Base-by-base conservation (phyloP, 2,329 filamentous ascomycete species). In the Aspergillus clavatus region DNA sequence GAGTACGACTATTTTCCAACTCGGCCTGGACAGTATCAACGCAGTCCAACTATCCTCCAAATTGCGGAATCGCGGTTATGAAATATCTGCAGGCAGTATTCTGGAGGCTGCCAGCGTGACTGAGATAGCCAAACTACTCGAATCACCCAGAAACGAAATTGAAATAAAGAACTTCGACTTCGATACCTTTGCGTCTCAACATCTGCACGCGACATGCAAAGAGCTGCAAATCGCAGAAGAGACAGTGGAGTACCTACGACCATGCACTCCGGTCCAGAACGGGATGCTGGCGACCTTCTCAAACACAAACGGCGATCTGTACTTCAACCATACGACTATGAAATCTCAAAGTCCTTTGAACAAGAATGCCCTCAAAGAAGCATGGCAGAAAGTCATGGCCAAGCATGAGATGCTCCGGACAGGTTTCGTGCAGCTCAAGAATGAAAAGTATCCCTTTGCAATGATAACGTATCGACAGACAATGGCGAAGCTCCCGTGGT, bases 11-110 rank as follows among this genome's bases (percentile, higher is more conserved):
- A 88, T 97, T 39, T 95, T 91, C 57, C 82, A 86, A 46, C 78
- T 95, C n/a, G 91, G 91, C 0, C 72, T 96, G 3, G 90, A 96
- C 66, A 96, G 90, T 61, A 93, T 97, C 58, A 90, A 86, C 48
- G 87, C 89, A 0, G 76, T 81, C 12, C 89, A 95, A 58, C 74
- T 95, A 7, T 87, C 89, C 0, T 76, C 80, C 1, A 70, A 76
- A 21, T 71, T 96, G 12, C 80, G 84, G 14, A 77, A 74, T 29
- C 58, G 75, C 14, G 82, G 82, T 0, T 70, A 82, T 29, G 58
- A 63, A 1, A 66, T 89, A 0, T 80, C 81, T 1, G 82, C 86
- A 0, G 78, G 81, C 1, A 87, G 95, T 62, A 81, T 96, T 11
- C 77, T 96, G 43, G 82, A 86, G 56, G 74, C 59, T 37, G 67